A percentile compares a stretch with the other conserved stretches of the same genome.
These are phyloP conservation scores for Ganoderma sinense DNA, from an alignment of 1,284 basidiomycete genomes.

Conservation along the genomic window DNA sequence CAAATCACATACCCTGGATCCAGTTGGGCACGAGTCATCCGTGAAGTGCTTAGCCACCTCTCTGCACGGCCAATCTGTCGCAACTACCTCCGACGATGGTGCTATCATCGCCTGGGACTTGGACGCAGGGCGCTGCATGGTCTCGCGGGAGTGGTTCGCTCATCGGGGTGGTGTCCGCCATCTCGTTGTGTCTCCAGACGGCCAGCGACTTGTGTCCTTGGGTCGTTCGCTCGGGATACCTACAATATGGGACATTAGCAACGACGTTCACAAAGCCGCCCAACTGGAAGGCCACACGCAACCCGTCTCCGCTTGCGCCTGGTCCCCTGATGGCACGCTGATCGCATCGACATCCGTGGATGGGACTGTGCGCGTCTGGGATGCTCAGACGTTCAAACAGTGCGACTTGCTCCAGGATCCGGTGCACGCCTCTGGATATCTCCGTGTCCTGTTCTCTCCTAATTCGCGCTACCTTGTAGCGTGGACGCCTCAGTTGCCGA, in stretches of 20 bases:
- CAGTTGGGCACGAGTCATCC: neutral
- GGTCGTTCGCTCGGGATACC: neutral
- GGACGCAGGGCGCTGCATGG: neutral
- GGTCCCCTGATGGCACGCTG: neutral
- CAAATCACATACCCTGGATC: neutral
- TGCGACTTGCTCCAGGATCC: neutral
- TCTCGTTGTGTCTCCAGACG: neutral
- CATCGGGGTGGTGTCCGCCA: neutral
- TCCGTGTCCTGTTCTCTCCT: neutral
- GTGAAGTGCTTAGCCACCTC: neutral
- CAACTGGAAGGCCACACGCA: neutral
- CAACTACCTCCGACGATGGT: neutral
- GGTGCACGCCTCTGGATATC: neutral
- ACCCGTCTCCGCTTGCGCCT: neutral
- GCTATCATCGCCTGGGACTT: neutral
- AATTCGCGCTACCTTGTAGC: neutral
- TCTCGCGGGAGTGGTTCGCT: neutral
- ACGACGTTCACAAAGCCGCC: neutral
- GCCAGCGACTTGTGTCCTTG: neutral
- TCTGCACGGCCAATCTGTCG: neutral
- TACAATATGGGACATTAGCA: neutral
- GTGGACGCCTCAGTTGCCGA: neutral
- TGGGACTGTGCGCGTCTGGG: slow-evolving; percentile 2
- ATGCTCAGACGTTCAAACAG: neutral
- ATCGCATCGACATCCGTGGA: neutral